These are phyloP conservation scores for Linderniella brevidens DNA, from an alignment of 257 asterid genomes.

Conservation along the genomic window DNA sequence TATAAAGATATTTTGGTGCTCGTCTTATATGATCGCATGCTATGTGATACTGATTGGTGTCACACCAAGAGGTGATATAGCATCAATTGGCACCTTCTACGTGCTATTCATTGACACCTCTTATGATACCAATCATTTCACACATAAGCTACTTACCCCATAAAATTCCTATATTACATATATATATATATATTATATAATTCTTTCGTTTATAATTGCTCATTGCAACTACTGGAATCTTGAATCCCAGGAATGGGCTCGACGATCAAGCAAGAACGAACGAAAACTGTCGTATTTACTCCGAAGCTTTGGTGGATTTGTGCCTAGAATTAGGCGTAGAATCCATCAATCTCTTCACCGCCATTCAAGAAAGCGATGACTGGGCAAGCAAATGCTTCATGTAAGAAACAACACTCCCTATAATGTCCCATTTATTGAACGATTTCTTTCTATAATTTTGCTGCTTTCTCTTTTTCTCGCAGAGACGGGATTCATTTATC, in stretches of 20 bases:
- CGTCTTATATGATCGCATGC: no score
- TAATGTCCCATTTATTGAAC: neutral
- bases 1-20: no score
- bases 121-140: no score
- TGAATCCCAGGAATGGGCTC: conserved; percentile 14
- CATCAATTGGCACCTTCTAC: no score
- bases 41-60: no score
- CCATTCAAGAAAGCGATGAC: conserved; percentile 27
- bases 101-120: no score
- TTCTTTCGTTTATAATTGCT: neutral
- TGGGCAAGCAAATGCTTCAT: conserved; percentile 35
- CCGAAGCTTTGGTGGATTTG: conserved; percentile 35
- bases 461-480: neutral
- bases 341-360: conserved; percentile 36
- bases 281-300: conserved; percentile 28
- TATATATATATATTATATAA: neutral
- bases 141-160: no score
- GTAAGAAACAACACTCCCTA: conserved; percentile 16
- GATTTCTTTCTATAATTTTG: neutral
- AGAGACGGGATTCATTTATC: conserved; percentile 59
- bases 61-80: no score
- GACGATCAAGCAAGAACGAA: conserved; percentile 40
- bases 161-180: neutral
- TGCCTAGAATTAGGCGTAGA: conserved; percentile 35
- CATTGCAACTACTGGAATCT: neutral